Evolutionary conservation across 73 alveolate genomes (phyloP), one percentile per base, ranked within the genome.

Genomic region (Breviolum minutum): DNA sequence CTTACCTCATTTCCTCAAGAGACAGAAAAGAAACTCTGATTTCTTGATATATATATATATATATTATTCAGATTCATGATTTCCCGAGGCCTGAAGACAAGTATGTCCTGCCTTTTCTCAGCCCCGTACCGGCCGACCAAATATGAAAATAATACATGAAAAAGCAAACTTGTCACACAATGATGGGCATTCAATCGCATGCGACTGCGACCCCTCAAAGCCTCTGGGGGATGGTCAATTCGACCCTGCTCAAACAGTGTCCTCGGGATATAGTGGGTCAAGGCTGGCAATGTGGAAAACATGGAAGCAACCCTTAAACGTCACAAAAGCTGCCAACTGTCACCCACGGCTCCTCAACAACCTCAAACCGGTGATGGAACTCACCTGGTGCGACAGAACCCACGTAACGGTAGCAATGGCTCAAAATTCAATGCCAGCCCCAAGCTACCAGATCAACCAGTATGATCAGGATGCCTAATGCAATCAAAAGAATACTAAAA

Each of bases 211-310:
- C 54, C 54, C 54, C 54, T 40, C 54, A 40, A 40, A 40, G 54
- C 89, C 90, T 81, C 90, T 48, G 90, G 90, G 9, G 90, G 90
- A 11, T 54, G 27, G 12, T 81, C 71, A 20, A 81, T 81, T 30
- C 90, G 90, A 14, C 90, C 90, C 69, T 81, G 90, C 90, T 81
- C 90, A 40, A 40, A 40, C 48, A 81, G 90, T 16, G 70, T 81
- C 90, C 90, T 81, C 70, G 63, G 19, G 10, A 2, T 63, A 77
- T 27, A 30, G 27, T 63, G 22, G 13, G 30, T 77, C 63, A n/a
- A 7, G 86, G 60, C 14, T 9, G 26, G 48, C 63, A 17, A 77
- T 26, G 62, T 9, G 30, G 13, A 77, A 10, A 9, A n/a, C 10
- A 63, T 6, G 62, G 27, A 13, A 40, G 54, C 54, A 40, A 40